phyloP scores from a whole-genome alignment of 768 basidiomycete species.

The Trametes cubensis region DNA sequence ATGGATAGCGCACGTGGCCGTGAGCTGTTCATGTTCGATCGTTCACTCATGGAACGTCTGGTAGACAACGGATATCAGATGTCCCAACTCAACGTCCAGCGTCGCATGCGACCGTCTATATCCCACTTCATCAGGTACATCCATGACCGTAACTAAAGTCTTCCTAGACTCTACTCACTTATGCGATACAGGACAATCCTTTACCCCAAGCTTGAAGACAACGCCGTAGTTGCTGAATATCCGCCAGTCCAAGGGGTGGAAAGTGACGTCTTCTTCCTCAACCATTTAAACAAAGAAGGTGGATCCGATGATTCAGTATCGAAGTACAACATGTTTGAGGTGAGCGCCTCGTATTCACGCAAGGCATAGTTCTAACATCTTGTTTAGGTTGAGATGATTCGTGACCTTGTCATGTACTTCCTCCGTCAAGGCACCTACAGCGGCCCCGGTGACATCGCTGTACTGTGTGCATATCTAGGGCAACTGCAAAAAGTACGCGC shows the following conservation, averaged over 20 bases:
- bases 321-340: constrained; percentile 72
- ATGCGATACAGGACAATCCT: constrained; percentile 49
- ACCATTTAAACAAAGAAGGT: constrained; percentile 63
- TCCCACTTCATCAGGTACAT: constrained; percentile 59
- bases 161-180: background rate
- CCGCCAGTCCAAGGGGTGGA: constrained; percentile 62
- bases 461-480: constrained; percentile 57
- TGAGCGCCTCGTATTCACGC: constrained; percentile 34
- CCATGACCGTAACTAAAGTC: too few species aligned
- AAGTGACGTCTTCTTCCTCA: constrained; percentile 69
- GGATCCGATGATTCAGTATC: constrained; percentile 66
- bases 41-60: constrained; percentile 77
- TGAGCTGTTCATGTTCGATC: constrained; percentile 57
- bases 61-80: constrained; percentile 57
- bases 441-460: constrained; percentile 52
- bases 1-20: constrained; percentile 64
- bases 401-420: constrained; percentile 56
- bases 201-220: constrained; percentile 63
- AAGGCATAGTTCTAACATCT: constrained; percentile 23
- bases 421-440: constrained; percentile 53
- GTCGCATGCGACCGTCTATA: constrained; percentile 74
- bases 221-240: constrained; percentile 52
- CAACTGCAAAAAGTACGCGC: constrained; percentile 50
- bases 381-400: constrained; percentile 45
- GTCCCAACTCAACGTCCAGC: constrained; percentile 71